phyloP scores from a whole-genome alignment of 192 early-diverging fungal species.

The Coemansia sp. region DNA sequence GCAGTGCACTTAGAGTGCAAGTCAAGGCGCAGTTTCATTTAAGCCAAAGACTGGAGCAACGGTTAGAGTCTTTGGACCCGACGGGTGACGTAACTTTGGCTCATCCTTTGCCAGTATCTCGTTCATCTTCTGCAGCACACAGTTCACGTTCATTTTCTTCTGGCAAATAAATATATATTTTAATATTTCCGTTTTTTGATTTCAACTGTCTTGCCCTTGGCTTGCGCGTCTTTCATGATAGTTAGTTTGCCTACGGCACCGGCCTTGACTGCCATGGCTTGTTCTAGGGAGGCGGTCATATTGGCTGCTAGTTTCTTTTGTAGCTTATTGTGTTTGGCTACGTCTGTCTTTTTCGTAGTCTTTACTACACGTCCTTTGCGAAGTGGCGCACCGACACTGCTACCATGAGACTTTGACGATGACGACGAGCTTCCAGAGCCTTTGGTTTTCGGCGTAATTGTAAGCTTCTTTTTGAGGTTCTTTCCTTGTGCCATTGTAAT shows the following conservation, averaged over 20 bases:
- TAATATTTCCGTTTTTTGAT: conserved; percentile 57
- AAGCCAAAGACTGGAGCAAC: conserved; percentile 53
- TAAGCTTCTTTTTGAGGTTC: conserved; percentile 37
- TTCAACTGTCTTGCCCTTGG: conserved; percentile 56
- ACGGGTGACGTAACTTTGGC: neutral
- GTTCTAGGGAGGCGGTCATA: conserved; percentile 47
- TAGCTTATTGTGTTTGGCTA: conserved; percentile 36
- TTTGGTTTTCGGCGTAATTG: conserved; percentile 24
- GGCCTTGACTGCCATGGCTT: conserved; percentile 68
- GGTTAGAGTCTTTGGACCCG: conserved; percentile 37
- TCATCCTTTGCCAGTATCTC: conserved; percentile 3
- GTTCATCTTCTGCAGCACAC: conserved; percentile 45
- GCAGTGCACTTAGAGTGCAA: conserved; percentile 39
- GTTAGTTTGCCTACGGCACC: conserved; percentile 70
- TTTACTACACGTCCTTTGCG: conserved; percentile 47
- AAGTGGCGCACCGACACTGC: neutral
- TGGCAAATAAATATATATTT: neutral
- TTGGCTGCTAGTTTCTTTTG: conserved; percentile 47
- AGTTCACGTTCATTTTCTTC: conserved; percentile 35
- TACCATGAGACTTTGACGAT: conserved; percentile 1
- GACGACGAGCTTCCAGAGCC: neutral
- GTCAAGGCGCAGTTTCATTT: conserved; percentile 54
- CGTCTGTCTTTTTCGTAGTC: conserved; percentile 37
- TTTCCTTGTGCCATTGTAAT: conserved; percentile 49
- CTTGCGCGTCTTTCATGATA: conserved; percentile 65